Percentiles rank a stretch among this genome's conserved stretches.
These are phyloP conservation scores for Pythium sp. DNA, from an alignment of 352 stramenopile species.

Conservation along the genomic window DNA sequence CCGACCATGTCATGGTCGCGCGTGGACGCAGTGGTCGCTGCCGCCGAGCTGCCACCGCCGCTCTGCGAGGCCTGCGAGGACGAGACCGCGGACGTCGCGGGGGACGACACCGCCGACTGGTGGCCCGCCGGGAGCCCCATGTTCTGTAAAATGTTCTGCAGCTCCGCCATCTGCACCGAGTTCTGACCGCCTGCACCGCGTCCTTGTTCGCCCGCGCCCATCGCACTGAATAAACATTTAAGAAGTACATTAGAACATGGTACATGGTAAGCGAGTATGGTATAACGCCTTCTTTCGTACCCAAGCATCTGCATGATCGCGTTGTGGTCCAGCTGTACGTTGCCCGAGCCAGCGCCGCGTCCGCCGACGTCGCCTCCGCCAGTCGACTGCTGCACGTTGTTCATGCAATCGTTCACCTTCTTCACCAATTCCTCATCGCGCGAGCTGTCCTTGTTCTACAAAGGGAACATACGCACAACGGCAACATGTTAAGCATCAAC, in stretches of 20 bases:
- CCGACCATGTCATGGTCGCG: conserved; percentile 76
- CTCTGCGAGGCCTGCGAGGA: conserved; percentile 73
- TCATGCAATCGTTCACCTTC: conserved; percentile 90
- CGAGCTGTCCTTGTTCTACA: conserved; percentile 81
- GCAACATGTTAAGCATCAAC: not conserved
- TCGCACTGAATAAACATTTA: conserved; percentile 36
- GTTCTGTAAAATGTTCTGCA: conserved; percentile 88
- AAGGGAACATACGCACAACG: not conserved
- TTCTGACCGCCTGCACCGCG: conserved; percentile 36
- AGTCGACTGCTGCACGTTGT: conserved; percentile 63
- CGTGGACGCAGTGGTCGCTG: conserved; percentile 69
- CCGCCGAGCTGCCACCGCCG: conserved; percentile 60
- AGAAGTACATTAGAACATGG: not conserved
- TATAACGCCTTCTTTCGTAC: conserved; percentile 18
- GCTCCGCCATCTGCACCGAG: conserved; percentile 80
- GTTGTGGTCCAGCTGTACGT: conserved; percentile 87
- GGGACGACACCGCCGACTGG: conserved; percentile 68
- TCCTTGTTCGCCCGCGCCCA: conserved; percentile 69
- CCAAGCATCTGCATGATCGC: conserved; percentile 91
- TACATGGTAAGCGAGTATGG: not conserved
- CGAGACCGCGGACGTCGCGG: conserved; percentile 68
- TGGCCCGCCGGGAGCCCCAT: conserved; percentile 77
- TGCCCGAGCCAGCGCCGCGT: conserved; percentile 32
- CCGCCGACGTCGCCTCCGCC: conserved; percentile 26
- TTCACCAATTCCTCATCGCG: conserved; percentile 86